Conservation (phyloP, 2,329 filamentous ascomycete species). For the Periconia macrospinosa region DNA sequence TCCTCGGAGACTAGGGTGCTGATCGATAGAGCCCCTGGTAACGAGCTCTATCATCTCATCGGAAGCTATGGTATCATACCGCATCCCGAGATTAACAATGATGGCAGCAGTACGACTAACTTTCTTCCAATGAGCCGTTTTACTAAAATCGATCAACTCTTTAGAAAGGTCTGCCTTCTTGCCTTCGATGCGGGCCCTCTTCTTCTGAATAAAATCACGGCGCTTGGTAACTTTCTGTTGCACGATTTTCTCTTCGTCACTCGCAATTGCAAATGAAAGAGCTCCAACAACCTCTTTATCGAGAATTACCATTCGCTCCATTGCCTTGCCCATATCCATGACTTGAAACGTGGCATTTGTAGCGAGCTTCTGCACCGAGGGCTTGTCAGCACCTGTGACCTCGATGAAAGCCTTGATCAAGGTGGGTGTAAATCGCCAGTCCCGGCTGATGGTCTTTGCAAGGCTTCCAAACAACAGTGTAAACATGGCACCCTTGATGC, state of each 20-base stretch:
- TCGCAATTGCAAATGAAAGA: slow-evolving; percentile 52
- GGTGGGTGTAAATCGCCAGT: slow-evolving; percentile 94
- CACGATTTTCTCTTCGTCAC: slow-evolving; percentile 58
- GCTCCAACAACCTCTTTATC: slow-evolving; percentile 70
- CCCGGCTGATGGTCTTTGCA: slow-evolving; percentile 81
- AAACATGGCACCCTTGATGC: slow-evolving; percentile 94
- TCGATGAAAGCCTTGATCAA: slow-evolving; percentile 88
- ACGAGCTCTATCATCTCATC: slow-evolving; percentile 81
- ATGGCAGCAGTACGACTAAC: slow-evolving; percentile 88
- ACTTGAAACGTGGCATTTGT: slow-evolving; percentile 80
- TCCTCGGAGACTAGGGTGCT: slow-evolving; percentile 81
- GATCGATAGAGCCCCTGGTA: slow-evolving; percentile 80
- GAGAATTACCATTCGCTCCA: slow-evolving; percentile 83
- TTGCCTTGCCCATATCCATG: slow-evolving; percentile 86
- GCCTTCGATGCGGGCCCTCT: slow-evolving; percentile 75
- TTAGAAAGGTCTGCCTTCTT: slow-evolving; percentile 80
- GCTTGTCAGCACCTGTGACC: slow-evolving; percentile 86
- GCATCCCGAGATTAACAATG: slow-evolving; percentile 83
- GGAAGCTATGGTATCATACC: slow-evolving; percentile 87
- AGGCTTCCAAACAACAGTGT: slow-evolving; percentile 87
- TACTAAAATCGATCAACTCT: slow-evolving; percentile 77
- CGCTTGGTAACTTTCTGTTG: slow-evolving; percentile 64
- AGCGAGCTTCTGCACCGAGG: slow-evolving; percentile 89
- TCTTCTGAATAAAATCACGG: slow-evolving; percentile 72
- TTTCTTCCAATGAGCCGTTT: slow-evolving; percentile 92